Percentiles rank a stretch among this genome's conserved stretches.
Conservation (phyloP, 768 basidiomycete species). For the Russula emetica region DNA sequence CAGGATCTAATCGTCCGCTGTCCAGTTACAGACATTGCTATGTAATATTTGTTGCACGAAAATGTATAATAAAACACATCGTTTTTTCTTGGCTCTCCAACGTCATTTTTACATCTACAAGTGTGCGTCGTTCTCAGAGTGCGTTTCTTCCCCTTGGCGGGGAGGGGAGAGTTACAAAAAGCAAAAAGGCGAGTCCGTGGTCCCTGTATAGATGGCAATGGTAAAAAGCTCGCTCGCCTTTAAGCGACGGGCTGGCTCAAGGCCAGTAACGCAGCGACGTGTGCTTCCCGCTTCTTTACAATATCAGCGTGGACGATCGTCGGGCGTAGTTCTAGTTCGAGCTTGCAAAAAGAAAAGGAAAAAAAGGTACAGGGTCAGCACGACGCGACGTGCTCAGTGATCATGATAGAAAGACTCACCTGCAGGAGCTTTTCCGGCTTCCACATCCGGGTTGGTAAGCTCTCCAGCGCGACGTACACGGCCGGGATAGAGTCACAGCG, state of each 20-base stretch:
- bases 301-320: slow-evolving; percentile 51
- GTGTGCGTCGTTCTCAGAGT: not conserved
- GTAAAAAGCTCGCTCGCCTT: not conserved
- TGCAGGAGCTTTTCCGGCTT: slow-evolving; percentile 85
- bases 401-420: slow-evolving; percentile 45
- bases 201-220: not conserved
- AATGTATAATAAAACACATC: not conserved
- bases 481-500: slow-evolving; percentile 81
- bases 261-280: slow-evolving; percentile 43
- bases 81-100: not conserved
- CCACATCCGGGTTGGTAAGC: slow-evolving; percentile 90
- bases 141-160: not conserved
- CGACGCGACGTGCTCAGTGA: not conserved
- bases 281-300: slow-evolving; percentile 46
- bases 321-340: slow-evolving; percentile 52
- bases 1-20: not conserved
- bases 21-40: slow-evolving; percentile 1
- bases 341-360: slow-evolving; percentile 33
- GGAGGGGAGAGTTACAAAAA: not conserved
- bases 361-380: not conserved
- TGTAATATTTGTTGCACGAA: not conserved
- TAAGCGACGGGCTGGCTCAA: slow-evolving; percentile 12
- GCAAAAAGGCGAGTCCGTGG: no score
- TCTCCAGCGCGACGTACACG: slow-evolving; percentile 85
- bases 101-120: slow-evolving; percentile 3